Evolutionary conservation across 176 grass and related monocot species (phyloP), one percentile per base, ranked within the genome.

Genomic region (Oropetium thomaeum): DNA sequence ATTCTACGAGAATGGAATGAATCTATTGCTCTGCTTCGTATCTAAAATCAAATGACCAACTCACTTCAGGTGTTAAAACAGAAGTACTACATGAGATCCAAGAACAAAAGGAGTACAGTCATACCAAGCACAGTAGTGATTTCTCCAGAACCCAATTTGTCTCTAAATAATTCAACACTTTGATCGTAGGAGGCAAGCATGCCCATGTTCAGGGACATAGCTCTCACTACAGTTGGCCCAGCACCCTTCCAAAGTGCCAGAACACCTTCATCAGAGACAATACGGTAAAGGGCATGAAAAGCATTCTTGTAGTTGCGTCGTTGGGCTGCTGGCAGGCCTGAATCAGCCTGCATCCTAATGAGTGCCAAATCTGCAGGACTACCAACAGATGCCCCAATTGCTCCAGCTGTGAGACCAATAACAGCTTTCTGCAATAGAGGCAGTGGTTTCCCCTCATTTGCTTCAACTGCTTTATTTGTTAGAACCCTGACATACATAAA

Each of bases 151-250:
- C 87, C 93, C 75, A 97, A 69, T 62, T 79, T 84, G 82, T 93
- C 93, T 72, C 79, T 90, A 81, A 97, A 90, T 39, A 97, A 41
- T 63, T 97, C 93, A 59, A 88, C 93, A 81, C 87, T 93, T 79
- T 97, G 93, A 59, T 97, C 90, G 72, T 97, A 97, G 12, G 89
- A 92, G 49, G 93, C 90, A 88, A 97, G 90, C 90, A 97, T 97
- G 62, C 93, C 93, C 90, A 97, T 97, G 76, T 97, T 97, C 26
- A 93, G 82, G 27, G 93, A 70, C 93, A 97, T 97, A 60, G 93
- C 93, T 69, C 93, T 90, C 16, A 90, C 93, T 62, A 97, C 87
- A 65, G 93, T 97, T 26, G 93, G 90, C 8, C 93, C 93, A 75
- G 93, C 93, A 67, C 93, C 93, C 58, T 97, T 93, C 93, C 93